Base-by-base conservation (phyloP, 1,139 yeast genomes). In the Zygotorulaspora mrakii region DNA sequence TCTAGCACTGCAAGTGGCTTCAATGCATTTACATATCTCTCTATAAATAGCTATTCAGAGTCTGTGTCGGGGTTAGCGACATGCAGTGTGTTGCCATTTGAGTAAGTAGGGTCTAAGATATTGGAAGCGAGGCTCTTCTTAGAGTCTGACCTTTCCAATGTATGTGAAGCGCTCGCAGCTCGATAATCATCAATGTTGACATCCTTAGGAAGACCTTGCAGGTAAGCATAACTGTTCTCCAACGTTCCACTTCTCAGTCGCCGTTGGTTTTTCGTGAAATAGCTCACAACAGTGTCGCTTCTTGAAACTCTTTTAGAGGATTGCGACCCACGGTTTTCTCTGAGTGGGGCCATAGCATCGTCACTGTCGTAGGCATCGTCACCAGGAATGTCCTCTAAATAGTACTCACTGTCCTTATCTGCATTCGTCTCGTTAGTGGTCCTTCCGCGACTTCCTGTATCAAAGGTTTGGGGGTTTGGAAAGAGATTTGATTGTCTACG, bases 341-440 rank as follows among this genome's bases (percentile, higher is more conserved):
- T 47, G 16, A 57, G 39, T 9, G 66, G 65, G 6, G 64, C 64
- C 55, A 62, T 49, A 6, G 53, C 47, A 35, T 62, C 65, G 31
- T 61, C 64, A 40, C 63, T 57, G 36, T 57, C 54, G 33, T 62
- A 62, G 0, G 64, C 65, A 18, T 62, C 65, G 43, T 60, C 63
- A 12, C 65, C 66, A 1, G 66, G 65, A 14, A 61, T 54, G n/a
- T 53, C 57, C 14, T 55, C 45, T 27, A 61, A 30, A 31, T 54
- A 55, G 13, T 52, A 45, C 7, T 52, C 46, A 10, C 37, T 37
- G 26, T 49, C 55, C 14, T 38, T 44, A 9, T 37, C 37, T 16
- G 47, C 48, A 11, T 17, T 20, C 12, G 16, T 3, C 9, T n/a
- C 8, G 16, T 28, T 16, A n/a, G n/a, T n/a, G n/a, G n/a, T n/a